Percentiles rank a stretch among this genome's conserved stretches.
Conservation (phyloP, 371 early-diverging fungal genomes). For the Mortierella sp. region DNA sequence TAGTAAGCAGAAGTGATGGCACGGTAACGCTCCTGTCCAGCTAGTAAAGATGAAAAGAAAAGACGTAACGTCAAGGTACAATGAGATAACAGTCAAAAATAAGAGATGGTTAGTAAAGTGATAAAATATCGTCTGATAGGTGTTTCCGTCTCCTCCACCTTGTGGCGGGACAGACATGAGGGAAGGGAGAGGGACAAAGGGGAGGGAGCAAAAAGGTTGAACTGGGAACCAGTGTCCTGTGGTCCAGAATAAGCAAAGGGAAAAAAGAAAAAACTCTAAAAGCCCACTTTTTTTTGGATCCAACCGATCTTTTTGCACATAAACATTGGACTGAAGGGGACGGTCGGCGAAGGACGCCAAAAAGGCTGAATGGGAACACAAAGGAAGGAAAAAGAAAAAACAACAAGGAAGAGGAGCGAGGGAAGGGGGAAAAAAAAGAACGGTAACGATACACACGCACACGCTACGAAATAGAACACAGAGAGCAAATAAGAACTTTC, state of each 20-base stretch:
- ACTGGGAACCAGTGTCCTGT: slow-evolving; percentile 30
- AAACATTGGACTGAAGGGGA: neutral
- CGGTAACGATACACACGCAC: neutral
- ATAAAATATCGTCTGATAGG: neutral
- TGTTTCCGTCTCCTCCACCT: neutral
- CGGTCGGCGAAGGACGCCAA: neutral
- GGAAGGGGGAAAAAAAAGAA: neutral
- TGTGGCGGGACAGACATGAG: slow-evolving; percentile 8
- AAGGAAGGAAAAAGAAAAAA: slow-evolving; percentile 22
- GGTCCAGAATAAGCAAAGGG: slow-evolving; percentile 7
- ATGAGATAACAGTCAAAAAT: neutral
- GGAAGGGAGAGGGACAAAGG: too few species aligned
- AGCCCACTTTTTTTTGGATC: slow-evolving; percentile 5
- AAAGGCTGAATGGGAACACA: slow-evolving; percentile 8
- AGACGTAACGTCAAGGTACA: neutral
- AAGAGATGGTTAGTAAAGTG: neutral
- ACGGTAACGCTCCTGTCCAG: slow-evolving; percentile 93
- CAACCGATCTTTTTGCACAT: neutral
- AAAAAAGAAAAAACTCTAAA: slow-evolving; percentile 27
- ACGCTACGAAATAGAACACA: neutral
- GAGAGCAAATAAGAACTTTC: slow-evolving; percentile 1
- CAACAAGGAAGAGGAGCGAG: neutral
- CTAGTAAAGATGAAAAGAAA: slow-evolving; percentile 54
- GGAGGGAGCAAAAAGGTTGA: slow-evolving; percentile 22
- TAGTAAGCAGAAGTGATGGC: slow-evolving; percentile 96